phyloP scores from a whole-genome alignment of 1,284 basidiomycete species.

The Pseudozyma pruni region DNA sequence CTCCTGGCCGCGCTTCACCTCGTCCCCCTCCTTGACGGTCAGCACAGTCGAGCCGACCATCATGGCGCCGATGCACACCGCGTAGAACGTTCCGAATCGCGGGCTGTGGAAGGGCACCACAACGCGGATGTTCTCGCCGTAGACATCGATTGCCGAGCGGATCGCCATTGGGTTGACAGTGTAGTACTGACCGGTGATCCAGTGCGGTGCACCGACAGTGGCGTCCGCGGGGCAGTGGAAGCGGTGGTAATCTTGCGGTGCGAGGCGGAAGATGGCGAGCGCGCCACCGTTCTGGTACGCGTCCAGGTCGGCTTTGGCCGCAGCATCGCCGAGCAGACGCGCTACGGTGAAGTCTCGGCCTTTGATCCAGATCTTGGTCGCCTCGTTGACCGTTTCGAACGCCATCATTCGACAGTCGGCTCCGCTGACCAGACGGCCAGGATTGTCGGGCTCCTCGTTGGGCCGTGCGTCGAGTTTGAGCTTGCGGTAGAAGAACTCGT shows the following conservation, averaged over 20 bases:
- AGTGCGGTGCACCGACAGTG: slow-evolving; percentile 71
- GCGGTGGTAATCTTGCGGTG: slow-evolving; percentile 89
- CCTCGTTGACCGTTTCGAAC: slow-evolving; percentile 84
- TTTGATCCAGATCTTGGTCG: slow-evolving; percentile 95
- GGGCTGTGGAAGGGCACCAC: slow-evolving; percentile 68
- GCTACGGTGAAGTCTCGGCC: slow-evolving; percentile 88
- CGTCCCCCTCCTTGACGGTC: slow-evolving; percentile 83
- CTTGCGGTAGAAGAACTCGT: slow-evolving; percentile 91
- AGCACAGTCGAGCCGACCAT: slow-evolving; percentile 77
- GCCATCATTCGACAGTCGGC: slow-evolving; percentile 96
- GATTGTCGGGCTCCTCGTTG: slow-evolving; percentile 78
- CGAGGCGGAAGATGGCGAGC: slow-evolving; percentile 79
- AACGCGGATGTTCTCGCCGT: slow-evolving; percentile 84
- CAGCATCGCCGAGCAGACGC: slow-evolving; percentile 77
- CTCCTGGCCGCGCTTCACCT: slow-evolving; percentile 84
- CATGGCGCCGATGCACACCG: slow-evolving; percentile 70
- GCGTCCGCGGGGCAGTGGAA: slow-evolving; percentile 94
- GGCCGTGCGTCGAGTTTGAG: slow-evolving; percentile 85
- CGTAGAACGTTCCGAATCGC: slow-evolving; percentile 37
- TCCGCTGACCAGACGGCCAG: slow-evolving; percentile 80
- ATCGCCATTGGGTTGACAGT: slow-evolving; percentile 79
- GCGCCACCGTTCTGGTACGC: slow-evolving; percentile 81
- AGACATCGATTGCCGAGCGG: slow-evolving; percentile 84
- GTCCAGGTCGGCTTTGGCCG: slow-evolving; percentile 68
- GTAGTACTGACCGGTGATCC: slow-evolving; percentile 69